Percentiles rank a stretch among this genome's conserved stretches.
phyloP scores from a whole-genome alignment of 176 grass and related monocot genomes.

The Triticum turgidum region DNA sequence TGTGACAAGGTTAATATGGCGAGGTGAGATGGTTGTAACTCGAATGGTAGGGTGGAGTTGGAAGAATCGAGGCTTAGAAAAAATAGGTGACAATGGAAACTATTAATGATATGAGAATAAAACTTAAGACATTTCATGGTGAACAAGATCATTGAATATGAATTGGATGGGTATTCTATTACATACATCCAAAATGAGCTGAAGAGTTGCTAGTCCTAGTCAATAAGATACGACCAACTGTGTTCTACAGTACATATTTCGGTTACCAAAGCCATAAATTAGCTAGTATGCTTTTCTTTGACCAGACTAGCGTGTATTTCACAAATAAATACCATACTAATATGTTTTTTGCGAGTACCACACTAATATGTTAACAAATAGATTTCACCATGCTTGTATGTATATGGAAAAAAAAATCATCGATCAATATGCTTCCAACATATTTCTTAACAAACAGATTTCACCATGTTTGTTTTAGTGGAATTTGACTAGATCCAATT shows the following conservation, averaged over 20 bases:
- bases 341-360: not conserved
- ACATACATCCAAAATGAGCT: not conserved
- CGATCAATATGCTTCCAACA: not conserved
- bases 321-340: not conserved
- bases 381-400: not conserved
- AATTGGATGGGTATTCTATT: not conserved
- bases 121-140: not conserved
- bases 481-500: not conserved
- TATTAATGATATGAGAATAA: not conserved
- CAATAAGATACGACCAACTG: not conserved
- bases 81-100: not conserved
- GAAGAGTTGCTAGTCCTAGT: not conserved
- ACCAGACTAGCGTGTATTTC: not conserved
- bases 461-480: not conserved
- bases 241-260: not conserved
- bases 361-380: not conserved
- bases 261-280: conserved; percentile 23
- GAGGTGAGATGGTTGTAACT: not conserved
- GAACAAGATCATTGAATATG: not conserved
- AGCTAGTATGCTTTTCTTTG: conserved; percentile 21
- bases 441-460: not conserved
- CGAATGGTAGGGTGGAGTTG: not conserved
- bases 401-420: too few relatives aligned
- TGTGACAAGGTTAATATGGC: not conserved
- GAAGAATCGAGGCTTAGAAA: not conserved